These are phyloP conservation scores for Piedraia hortae DNA, from an alignment of 2,329 filamentous ascomycete genomes.

Conservation along the genomic window DNA sequence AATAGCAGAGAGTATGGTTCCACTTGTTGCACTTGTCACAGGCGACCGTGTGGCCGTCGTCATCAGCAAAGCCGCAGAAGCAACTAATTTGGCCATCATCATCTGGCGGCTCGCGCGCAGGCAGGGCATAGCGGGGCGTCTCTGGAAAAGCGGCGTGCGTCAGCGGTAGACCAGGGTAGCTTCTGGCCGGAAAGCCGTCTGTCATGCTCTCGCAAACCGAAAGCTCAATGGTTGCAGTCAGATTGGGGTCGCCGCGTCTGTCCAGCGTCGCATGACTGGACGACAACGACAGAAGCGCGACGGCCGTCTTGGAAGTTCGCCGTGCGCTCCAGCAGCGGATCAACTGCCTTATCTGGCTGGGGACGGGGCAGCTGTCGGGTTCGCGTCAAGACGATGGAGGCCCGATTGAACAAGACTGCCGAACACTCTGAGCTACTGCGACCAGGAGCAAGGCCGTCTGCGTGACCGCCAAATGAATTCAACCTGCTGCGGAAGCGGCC, in stretches of 20 bases:
- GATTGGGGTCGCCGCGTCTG: slow-evolving; percentile 8
- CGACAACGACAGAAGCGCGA: slow-evolving; percentile 4
- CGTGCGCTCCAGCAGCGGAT: too few species aligned
- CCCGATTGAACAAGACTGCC: too few species aligned
- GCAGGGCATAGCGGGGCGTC: slow-evolving; percentile 5
- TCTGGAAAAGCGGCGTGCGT: slow-evolving; percentile 7
- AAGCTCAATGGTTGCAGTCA: slow-evolving; percentile 7
- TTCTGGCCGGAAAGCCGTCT: slow-evolving; percentile 11
- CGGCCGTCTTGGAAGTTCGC: neutral
- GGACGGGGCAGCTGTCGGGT: too few species aligned
- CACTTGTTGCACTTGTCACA: slow-evolving; percentile 91
- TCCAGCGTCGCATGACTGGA: slow-evolving; percentile 13
- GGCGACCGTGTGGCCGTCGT: slow-evolving; percentile 92
- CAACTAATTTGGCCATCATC: slow-evolving; percentile 92
- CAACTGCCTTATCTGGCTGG: too few species aligned
- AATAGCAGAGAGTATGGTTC: slow-evolving; percentile 97
- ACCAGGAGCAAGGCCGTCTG: too few species aligned
- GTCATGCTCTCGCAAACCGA: slow-evolving; percentile 14
- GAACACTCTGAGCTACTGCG: too few species aligned
- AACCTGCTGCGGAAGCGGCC: too few species aligned
- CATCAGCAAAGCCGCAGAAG: slow-evolving; percentile 77
- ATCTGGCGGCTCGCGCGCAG: slow-evolving; percentile 24
- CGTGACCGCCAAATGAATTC: too few species aligned
- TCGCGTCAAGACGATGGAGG: too few species aligned
- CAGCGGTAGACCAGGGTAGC: slow-evolving; percentile 5